Percentiles rank a stretch among this genome's conserved stretches.
Conservation (phyloP, 257 asterid species). For the Linderniella brevidens region DNA sequence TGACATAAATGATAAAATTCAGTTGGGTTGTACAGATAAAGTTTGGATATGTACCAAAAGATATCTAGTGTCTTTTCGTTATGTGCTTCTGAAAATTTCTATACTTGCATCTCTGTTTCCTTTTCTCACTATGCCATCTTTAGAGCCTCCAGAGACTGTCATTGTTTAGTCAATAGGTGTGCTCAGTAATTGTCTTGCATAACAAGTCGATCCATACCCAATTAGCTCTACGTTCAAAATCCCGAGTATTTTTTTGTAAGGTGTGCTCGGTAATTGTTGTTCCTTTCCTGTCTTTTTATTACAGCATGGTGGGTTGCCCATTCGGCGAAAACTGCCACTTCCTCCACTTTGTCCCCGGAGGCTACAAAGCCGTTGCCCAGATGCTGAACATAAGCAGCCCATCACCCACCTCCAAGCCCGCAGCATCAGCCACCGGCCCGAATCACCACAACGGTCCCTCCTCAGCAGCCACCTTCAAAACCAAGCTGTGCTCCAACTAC, state of each 20-base stretch:
- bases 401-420: slow-evolving; percentile 29
- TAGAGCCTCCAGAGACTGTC: neutral
- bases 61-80: neutral
- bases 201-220: too few relatives aligned
- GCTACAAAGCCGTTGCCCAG: slow-evolving; percentile 73
- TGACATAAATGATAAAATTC: too few relatives aligned
- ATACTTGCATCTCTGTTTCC: neutral
- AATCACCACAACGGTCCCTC: slow-evolving; percentile 32
- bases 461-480: slow-evolving; percentile 29
- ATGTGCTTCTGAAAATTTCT: neutral
- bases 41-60: neutral
- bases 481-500: slow-evolving; percentile 64
- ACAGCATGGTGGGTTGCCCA: slow-evolving; percentile 53
- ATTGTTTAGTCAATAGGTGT: neutral
- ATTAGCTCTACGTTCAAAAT: too few relatives aligned
- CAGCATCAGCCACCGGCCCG: slow-evolving; percentile 15
- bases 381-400: slow-evolving; percentile 59
- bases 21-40: too few relatives aligned
- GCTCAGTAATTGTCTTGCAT: too few relatives aligned
- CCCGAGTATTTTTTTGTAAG: too few relatives aligned
- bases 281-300: neutral
- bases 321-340: slow-evolving; percentile 85
- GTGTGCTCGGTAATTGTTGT: neutral
- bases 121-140: too few relatives aligned
- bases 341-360: slow-evolving; percentile 82